These are phyloP conservation scores for Russula sp. DNA, from an alignment of 768 basidiomycete species.

Conservation along the genomic window DNA sequence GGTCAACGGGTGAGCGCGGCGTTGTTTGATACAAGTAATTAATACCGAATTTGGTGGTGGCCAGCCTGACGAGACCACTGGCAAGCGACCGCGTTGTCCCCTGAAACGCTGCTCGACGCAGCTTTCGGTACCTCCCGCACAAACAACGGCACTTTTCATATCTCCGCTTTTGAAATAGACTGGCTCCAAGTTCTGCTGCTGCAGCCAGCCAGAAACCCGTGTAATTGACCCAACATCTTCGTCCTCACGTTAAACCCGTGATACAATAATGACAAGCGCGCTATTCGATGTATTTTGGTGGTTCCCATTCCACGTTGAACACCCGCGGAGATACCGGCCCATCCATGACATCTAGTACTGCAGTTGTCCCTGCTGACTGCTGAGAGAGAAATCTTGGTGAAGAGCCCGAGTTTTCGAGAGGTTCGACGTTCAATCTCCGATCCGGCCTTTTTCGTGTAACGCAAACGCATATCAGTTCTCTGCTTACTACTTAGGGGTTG, in stretches of 20 bases:
- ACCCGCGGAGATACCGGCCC: not conserved
- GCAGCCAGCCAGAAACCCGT: not conserved
- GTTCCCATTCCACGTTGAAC: not conserved
- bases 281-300: not conserved
- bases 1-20: not conserved
- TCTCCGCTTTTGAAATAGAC: not conserved
- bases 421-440: constrained; percentile 2
- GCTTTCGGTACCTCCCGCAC: not conserved
- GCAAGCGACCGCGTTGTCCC: not conserved
- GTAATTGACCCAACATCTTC: not conserved
- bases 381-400: too few species aligned
- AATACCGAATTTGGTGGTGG: not conserved
- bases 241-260: not conserved
- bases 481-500: constrained; percentile 14
- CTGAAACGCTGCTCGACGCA: not conserved
- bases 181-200: not conserved
- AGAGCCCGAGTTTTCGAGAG: not conserved
- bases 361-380: not conserved
- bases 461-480: not conserved
- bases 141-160: not conserved
- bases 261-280: not conserved
- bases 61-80: not conserved
- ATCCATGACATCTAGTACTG: too few species aligned
- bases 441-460: not conserved
- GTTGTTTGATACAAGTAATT: not conserved